Evolutionary conservation across 176 grass and related monocot genomes (phyloP).

Genomic region (Ensete ventricosum): DNA sequence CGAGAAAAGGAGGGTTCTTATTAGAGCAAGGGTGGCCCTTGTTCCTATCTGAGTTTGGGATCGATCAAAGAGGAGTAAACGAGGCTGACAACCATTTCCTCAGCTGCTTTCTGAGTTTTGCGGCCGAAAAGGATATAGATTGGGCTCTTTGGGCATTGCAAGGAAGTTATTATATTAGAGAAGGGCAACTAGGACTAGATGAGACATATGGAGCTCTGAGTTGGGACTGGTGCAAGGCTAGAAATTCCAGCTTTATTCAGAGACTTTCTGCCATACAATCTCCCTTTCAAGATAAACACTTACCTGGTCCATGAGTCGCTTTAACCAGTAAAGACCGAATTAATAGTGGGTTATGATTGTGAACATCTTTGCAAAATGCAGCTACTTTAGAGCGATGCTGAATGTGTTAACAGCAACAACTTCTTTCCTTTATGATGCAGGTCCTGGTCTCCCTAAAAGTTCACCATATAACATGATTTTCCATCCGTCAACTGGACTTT

Average conservation of each 20-base stretch:
- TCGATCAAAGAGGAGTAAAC: conserved; percentile 70
- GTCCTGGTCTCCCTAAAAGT: conserved; percentile 57
- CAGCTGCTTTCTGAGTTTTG: conserved; percentile 66
- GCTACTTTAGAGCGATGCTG: neutral
- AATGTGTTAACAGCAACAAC: conserved; percentile 9
- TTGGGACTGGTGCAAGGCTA: conserved; percentile 72
- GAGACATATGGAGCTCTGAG: conserved; percentile 79
- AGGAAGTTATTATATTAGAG: conserved; percentile 81
- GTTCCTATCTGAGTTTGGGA: conserved; percentile 90
- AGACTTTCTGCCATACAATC: conserved; percentile 58
- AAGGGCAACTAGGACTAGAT: conserved; percentile 62
- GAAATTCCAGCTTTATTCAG: conserved; percentile 62
- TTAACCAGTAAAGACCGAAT: neutral
- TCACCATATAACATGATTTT: conserved; percentile 53
- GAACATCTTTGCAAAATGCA: neutral
- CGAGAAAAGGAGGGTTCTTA: conserved; percentile 56
- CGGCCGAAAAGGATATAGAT: conserved; percentile 82
- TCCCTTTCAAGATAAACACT: conserved; percentile 59
- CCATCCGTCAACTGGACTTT: conserved; percentile 71
- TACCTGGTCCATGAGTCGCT: neutral
- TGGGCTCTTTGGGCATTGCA: conserved; percentile 95
- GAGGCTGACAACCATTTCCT: conserved; percentile 69
- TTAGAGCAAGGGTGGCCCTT: conserved; percentile 69
- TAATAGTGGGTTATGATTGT: neutral
- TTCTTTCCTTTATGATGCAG: conserved; percentile 29